phyloP scores from a whole-genome alignment of 305 asterid genomes.

The Fraxinus baroniana region DNA sequence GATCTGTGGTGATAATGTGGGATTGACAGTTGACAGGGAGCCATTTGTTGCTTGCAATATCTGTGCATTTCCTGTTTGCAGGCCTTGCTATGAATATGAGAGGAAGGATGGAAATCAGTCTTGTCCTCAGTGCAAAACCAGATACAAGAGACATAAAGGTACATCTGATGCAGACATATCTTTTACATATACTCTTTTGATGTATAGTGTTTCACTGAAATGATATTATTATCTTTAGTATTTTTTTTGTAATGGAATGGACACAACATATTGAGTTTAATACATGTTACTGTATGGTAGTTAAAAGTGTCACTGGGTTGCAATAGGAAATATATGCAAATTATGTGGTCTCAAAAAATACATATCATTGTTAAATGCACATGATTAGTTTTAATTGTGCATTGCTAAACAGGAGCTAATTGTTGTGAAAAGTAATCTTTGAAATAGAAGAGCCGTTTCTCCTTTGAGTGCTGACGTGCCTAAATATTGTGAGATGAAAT shows the following conservation, averaged over 20 bases:
- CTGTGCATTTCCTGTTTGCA: conserved; percentile 94
- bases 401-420: neutral
- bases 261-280: neutral
- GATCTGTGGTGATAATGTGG: conserved; percentile 94
- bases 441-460: neutral
- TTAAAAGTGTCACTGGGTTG: conserved; percentile 1
- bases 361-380: neutral
- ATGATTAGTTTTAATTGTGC: neutral
- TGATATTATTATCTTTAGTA: neutral
- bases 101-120: conserved; percentile 95
- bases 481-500: neutral
- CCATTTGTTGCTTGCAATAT: conserved; percentile 89
- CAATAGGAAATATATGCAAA: neutral
- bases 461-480: neutral
- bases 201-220: neutral
- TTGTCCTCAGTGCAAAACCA: conserved; percentile 98
- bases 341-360: neutral
- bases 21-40: conserved; percentile 64
- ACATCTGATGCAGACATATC: neutral
- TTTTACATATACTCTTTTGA: conserved; percentile 12
- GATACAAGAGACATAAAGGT: conserved; percentile 97
- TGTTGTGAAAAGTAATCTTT: neutral
- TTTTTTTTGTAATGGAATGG: neutral
- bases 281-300: neutral
- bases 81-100: conserved; percentile 98